Evolutionary conservation across 106 monocot genomes (phyloP).

Genomic region (Agapanthus africanus): DNA sequence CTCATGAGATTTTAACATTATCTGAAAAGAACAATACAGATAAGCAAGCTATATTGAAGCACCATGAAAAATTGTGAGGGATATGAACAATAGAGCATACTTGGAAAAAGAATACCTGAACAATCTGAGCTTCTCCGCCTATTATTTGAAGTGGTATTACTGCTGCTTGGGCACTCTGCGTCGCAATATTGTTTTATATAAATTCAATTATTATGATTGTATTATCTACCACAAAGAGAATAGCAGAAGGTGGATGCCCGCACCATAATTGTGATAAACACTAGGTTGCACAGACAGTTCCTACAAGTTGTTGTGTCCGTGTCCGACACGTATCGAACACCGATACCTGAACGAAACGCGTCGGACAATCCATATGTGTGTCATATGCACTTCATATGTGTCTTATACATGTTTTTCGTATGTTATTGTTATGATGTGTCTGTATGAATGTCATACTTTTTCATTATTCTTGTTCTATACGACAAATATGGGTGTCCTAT

Average conservation of each 20-base stretch:
- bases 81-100: background rate
- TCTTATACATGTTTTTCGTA: too few relatives aligned
- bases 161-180: conserved; percentile 55
- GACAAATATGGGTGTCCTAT: too few relatives aligned
- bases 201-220: background rate
- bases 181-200: conserved; percentile 9
- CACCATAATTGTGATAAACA: background rate
- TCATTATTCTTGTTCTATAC: too few relatives aligned
- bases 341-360: too few relatives aligned
- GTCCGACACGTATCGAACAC: too few relatives aligned
- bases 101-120: conserved; percentile 74
- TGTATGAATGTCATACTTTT: too few relatives aligned
- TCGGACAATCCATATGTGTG: too few relatives aligned
- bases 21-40: conserved; percentile 32
- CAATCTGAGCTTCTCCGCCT: conserved; percentile 88
- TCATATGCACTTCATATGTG: too few relatives aligned
- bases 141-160: conserved; percentile 90
- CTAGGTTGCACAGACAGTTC: too few relatives aligned
- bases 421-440: too few relatives aligned
- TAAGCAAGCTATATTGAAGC: too few relatives aligned
- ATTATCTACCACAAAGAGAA: background rate
- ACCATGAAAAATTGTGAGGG: background rate
- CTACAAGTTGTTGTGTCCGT: too few relatives aligned
- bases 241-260: background rate
- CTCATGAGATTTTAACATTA: conserved; percentile 91